Evolutionary conservation across 352 stramenopile genomes (phyloP), one percentile per base, ranked within the genome.

Genomic region (Globisporangium canariense): DNA sequence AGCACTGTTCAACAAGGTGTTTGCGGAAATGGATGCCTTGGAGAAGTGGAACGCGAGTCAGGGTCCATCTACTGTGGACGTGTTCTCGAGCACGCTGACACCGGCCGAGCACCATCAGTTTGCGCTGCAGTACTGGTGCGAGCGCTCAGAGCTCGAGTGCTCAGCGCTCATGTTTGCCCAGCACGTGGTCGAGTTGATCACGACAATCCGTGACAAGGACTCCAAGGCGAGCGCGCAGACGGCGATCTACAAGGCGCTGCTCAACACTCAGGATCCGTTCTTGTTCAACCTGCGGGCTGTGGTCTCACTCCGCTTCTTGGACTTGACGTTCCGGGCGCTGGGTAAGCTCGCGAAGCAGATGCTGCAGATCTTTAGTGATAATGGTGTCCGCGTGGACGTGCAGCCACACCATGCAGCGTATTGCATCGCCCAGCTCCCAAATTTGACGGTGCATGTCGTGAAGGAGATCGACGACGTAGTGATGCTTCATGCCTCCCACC

Each of bases 281-380:
- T 7, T 51, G n/a, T 51, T 51, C n/a, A 51, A 51, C 45, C 45
- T 51, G n/a, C 45, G 45, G 10, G 45, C 45, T 7, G 45, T 89
- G n/a, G 66, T 74, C 1, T 67, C 78, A 9, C 69, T 92, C 32
- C 74, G 76, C 6, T 77, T 76, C 47, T 57, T 92, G 25, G 83
- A 90, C 58, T 40, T 92, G 45, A 89, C 80, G 32, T 89, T 88
- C 53, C 71, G 83, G 55, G 70, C 77, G 0, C 69, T 89, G 28
- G 83, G 77, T 14, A 92, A 92, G 60, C 67, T 92, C 25, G 78
- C 83, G n/a, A 92, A 89, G 66, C 79, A 87, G 49, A 73, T 92
- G 64, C 69, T 92, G 47, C 59, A 71, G 10, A 71, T 90, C 32
- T 67, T 90, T 30, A 16, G 38, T 3, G 52, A 40, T 6, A 58